Percentiles rank a stretch among this genome's conserved stretches.
Evolutionary conservation across 192 early-diverging fungal genomes (phyloP).

Genomic region (Pilaira anomala): DNA sequence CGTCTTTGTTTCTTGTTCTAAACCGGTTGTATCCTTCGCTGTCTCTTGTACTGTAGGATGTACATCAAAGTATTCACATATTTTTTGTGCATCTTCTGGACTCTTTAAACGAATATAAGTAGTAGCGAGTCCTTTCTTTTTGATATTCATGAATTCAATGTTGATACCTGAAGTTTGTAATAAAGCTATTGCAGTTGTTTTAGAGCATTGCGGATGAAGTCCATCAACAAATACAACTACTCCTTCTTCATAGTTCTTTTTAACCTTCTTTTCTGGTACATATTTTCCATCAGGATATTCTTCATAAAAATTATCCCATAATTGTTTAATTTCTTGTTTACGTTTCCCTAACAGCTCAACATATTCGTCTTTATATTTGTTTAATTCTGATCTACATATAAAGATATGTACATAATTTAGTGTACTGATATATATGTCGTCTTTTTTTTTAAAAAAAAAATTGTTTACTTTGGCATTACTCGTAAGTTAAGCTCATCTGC

Average conservation of each 20-base stretch:
- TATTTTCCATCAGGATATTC: background rate
- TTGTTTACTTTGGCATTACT: background rate
- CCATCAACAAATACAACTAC: conserved; percentile 6
- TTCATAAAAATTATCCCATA: background rate
- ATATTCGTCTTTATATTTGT: background rate
- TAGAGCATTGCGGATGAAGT: conserved; percentile 17
- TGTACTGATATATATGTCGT: too few species aligned
- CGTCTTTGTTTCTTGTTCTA: background rate
- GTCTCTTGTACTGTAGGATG: conserved; percentile 7
- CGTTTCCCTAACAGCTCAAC: background rate
- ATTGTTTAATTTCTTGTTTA: background rate
- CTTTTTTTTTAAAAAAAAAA: too few species aligned
- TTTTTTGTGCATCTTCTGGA: conserved; percentile 18
- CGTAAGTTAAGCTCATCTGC: background rate
- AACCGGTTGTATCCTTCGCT: conserved; percentile 9
- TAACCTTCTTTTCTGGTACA: background rate
- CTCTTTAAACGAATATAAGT: conserved; percentile 15
- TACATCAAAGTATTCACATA: conserved; percentile 6
- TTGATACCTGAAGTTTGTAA: conserved; percentile 2
- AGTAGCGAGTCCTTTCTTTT: conserved; percentile 14
- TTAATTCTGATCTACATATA: background rate
- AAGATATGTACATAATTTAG: too few species aligned
- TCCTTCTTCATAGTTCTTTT: background rate
- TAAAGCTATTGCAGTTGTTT: background rate
- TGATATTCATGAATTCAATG: background rate